A percentile compares a stretch with the other conserved stretches of the same genome.
phyloP scores from a whole-genome alignment of 805 yeast species.

The Lipomyces spencermartinsiae region DNA sequence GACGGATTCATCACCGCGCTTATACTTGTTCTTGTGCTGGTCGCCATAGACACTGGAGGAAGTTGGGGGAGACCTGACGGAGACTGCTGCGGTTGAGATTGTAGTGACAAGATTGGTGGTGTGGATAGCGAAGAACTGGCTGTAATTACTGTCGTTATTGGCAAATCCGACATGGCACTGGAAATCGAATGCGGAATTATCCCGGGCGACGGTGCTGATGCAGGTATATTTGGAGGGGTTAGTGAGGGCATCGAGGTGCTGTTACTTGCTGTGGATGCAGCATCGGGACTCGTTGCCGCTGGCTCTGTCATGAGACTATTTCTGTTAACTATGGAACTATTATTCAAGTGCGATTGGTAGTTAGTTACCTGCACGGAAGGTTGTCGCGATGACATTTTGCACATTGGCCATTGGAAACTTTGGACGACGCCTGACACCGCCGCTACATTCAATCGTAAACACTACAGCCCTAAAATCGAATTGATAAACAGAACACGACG shows the following conservation, averaged over 20 bases:
- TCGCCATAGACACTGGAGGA: neutral
- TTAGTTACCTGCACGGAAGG: slow-evolving; percentile 28
- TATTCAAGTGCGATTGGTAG: neutral
- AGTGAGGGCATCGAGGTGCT: neutral
- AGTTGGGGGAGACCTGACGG: neutral
- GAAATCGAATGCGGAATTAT: neutral
- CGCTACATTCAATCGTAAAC: slow-evolving; percentile 13
- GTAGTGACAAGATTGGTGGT: neutral
- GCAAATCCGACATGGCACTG: neutral
- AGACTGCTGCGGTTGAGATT: neutral
- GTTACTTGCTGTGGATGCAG: neutral
- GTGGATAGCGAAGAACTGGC: neutral
- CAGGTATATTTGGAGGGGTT: neutral
- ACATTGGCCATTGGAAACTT: slow-evolving; percentile 26
- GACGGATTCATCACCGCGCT: slow-evolving; percentile 26
- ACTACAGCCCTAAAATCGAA: neutral
- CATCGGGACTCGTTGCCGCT: neutral
- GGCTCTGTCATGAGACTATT: neutral
- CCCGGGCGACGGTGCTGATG: neutral
- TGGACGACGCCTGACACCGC: slow-evolving; percentile 28
- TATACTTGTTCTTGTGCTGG: slow-evolving; percentile 26
- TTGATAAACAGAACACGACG: neutral
- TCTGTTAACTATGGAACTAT: neutral
- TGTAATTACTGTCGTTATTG: neutral
- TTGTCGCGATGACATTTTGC: slow-evolving; percentile 26